Conservation (phyloP, 192 early-diverging fungal genomes). For the Dispira simplex region DNA sequence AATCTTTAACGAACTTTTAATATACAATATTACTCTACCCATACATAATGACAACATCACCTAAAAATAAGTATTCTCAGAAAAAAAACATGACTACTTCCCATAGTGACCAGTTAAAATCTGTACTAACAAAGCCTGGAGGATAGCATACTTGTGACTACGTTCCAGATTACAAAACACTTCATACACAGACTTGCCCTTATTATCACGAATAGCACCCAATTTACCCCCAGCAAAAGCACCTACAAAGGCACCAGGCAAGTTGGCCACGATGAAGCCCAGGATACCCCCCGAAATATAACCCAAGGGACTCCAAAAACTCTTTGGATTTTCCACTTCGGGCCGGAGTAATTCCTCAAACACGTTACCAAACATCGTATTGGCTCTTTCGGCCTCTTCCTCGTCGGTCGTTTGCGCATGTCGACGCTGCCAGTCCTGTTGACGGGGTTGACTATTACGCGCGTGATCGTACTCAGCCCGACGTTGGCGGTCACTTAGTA, state of each 20-base stretch:
- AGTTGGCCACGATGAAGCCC: constrained; percentile 51
- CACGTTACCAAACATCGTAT: constrained; percentile 52
- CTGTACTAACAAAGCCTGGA: constrained; percentile 36
- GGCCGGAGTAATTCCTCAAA: constrained; percentile 73
- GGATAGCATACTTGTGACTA: constrained; percentile 1
- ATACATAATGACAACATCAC: no score
- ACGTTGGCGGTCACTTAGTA: constrained; percentile 34
- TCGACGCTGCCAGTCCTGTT: neutral
- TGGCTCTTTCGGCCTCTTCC: constrained; percentile 30
- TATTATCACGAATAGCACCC: constrained; percentile 45
- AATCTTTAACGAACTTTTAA: no score
- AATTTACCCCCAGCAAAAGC: constrained; percentile 41
- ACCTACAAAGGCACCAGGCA: constrained; percentile 45
- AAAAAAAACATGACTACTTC: no score
- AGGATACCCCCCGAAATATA: constrained; percentile 47
- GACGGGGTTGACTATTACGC: constrained; percentile 10
- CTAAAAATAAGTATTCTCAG: no score
- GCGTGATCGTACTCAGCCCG: constrained; percentile 34
- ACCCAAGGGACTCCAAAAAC: constrained; percentile 53
- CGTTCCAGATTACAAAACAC: constrained; percentile 30
- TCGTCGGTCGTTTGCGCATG: constrained; percentile 10
- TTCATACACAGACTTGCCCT: constrained; percentile 42
- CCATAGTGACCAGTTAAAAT: constrained; percentile 26
- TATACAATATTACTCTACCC: no score
- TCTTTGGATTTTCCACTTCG: constrained; percentile 39